phyloP scores from a whole-genome alignment of 2,329 filamentous ascomycete species.

The Chaetomiaceae sp. region DNA sequence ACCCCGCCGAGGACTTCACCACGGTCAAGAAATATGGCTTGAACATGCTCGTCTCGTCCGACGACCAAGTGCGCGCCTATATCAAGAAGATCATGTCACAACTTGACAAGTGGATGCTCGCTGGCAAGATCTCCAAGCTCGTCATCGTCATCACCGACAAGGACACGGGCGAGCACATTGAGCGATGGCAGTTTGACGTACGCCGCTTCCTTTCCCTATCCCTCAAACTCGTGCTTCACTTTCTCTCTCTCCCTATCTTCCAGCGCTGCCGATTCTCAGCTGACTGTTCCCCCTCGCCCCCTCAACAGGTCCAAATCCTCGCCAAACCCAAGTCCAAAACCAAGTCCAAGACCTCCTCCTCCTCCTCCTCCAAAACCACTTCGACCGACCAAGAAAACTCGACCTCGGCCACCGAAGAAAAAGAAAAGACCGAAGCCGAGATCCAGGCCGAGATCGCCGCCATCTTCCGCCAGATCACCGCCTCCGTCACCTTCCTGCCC shows the following conservation, averaged over 20 bases:
- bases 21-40: conserved; percentile 99
- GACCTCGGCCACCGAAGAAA: conserved; percentile 36
- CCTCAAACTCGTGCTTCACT: background rate
- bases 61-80: conserved; percentile 98
- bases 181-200: conserved; percentile 98
- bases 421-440: conserved; percentile 83
- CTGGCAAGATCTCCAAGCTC: conserved; percentile 93
- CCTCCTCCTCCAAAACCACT: conserved; percentile 26
- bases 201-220: conserved; percentile 17
- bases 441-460: conserved; percentile 95
- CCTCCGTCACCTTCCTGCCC: conserved; percentile 92
- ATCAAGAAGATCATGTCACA: conserved; percentile 99
- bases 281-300: no score
- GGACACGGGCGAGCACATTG: conserved; percentile 92
- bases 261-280: no score
- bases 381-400: conserved; percentile 65
- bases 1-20: conserved; percentile 95
- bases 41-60: conserved; percentile 94
- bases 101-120: conserved; percentile 95
- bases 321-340: conserved; percentile 31
- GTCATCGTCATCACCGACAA: conserved; percentile 96
- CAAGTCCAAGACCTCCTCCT: conserved; percentile 53
- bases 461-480: conserved; percentile 96
- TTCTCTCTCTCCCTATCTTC: no score
- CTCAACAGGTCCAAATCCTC: conserved; percentile 37